Base-by-base conservation (phyloP, 768 basidiomycete species). In the Lepiota venenata region DNA sequence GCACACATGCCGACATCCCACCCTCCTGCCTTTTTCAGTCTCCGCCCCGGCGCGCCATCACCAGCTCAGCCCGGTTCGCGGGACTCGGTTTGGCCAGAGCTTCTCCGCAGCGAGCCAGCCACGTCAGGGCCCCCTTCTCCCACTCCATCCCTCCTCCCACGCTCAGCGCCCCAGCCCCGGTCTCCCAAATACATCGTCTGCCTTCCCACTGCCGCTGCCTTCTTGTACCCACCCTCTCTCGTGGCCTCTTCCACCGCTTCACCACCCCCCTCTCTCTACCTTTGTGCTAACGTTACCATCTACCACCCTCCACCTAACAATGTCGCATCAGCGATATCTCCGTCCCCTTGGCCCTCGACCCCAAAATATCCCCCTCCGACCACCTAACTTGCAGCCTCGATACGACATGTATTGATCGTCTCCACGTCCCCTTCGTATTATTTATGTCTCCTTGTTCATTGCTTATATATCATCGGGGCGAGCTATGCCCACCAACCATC, bases 41-140 rank as follows among this genome's bases (percentile, higher is more conserved):
- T 55, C 53, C 53, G 53, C 53, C 40, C 53, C 53, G 39, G 53
- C 39, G 52, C 45, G 45, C 27, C 53, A 55, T 47, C 53, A 47
- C 39, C 53, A 55, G 53, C 27, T 46, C 45, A 44, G 3, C 22
- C 53, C 53, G 53, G 53, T 55, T 55, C 53, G 42, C 32, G 10
- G 32, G 10, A 8, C 32, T 32, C 32, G 32, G 32, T 32, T 32
- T 32, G 32, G 32, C 4, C 32, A 32, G 32, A 4, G 32, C 32
- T 35, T 47, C n/a, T 36, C 46, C 53, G 53, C 40, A 55, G 32
- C 29, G 46, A 46, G 45, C 52, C 52, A 46, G 22, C 52, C 46
- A 54, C 52, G 49, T 42, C 50, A 51, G 29, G 32, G 8, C 32
- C 10, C n/a, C 32, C 15, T 40, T 32, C 40, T 55, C 53, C 47